Evolutionary conservation across 2,329 filamentous ascomycete genomes (phyloP).

Genomic region (Dryadomyces quercivorus): DNA sequence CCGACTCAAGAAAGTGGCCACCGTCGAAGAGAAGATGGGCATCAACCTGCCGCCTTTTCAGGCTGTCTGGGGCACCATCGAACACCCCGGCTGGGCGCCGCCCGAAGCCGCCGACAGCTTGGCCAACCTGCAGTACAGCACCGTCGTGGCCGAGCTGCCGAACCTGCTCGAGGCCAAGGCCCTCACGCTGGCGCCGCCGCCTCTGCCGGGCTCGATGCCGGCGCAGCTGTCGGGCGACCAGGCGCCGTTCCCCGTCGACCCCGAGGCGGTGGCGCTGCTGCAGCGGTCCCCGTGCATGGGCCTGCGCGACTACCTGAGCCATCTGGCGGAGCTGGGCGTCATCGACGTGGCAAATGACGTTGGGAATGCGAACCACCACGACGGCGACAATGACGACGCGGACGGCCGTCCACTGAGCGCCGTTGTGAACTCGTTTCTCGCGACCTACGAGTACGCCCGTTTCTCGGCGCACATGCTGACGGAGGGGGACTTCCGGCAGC

Average conservation of each 20-base stretch:
- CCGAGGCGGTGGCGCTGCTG: conserved; percentile 57
- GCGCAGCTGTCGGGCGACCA: background rate
- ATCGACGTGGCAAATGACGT: conserved; percentile 20
- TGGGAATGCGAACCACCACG: background rate
- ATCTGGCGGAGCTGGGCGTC: conserved; percentile 57
- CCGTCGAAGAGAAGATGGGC: conserved; percentile 18
- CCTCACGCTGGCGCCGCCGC: conserved; percentile 63
- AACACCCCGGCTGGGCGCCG: conserved; percentile 81
- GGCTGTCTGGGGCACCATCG: conserved; percentile 68
- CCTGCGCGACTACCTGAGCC: conserved; percentile 65
- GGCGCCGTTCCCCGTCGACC: conserved; percentile 41
- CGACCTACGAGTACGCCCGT: conserved; percentile 69
- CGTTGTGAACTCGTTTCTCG: conserved; percentile 51
- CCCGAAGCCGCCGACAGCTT: conserved; percentile 49
- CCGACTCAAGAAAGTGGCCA: conserved; percentile 8
- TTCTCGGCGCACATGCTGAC: conserved; percentile 63
- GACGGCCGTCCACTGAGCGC: conserved; percentile 1
- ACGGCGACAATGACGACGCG: background rate
- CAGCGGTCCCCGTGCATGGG: conserved; percentile 60
- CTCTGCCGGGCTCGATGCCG: background rate
- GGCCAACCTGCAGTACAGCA: conserved; percentile 69
- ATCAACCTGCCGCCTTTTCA: conserved; percentile 36
- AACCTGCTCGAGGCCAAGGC: conserved; percentile 88
- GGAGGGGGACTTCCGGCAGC: conserved; percentile 56
- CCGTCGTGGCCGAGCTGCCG: conserved; percentile 72